Base-by-base conservation (phyloP, 2,329 filamentous ascomycete species). In the Claviceps digitariae region DNA sequence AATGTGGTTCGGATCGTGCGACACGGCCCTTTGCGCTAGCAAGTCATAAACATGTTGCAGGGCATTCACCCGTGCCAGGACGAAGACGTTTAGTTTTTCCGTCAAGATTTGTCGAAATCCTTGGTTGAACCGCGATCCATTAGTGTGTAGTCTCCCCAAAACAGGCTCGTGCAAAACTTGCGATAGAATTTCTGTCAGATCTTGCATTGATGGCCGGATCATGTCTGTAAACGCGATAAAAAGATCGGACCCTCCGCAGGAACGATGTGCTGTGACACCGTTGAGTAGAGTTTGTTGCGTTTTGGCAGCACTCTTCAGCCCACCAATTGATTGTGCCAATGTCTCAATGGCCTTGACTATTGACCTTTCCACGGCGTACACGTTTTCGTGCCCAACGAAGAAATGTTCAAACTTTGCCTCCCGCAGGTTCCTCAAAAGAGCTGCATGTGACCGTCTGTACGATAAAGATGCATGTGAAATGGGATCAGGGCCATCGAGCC, bases 401-500 rank as follows among this genome's bases (percentile, higher is more conserved):
- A 86, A 93, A 63, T 93, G 86, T 66, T 95, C 90, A 57, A 86
- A 84, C 64, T 90, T 93, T 15, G 89, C 84, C 66, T 95, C 90
- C 58, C 80, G 78, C 10, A 94, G 71, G 58, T 89, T 83, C 64
- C 84, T 88, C 52, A 85, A 78, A n/a, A 56, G 27, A 10, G 48
- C 46, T 10, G 45, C 15, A 15, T 56, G 48, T 63, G 95, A 79
- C 36, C 74, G 74, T 5, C 74, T 70, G 17, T 77, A 77, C 46
- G 82, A 77, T 47, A 76, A 72, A 52, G 75, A 67, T 3, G 54
- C 54, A 36, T 21, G 51, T n/a, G 54, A 50, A 20, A 53, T 52
- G 38, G 52, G 48, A 52, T 47, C 49, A 9, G 49, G 49, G n/a
- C n/a, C 38, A 31, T 50, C 54, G 17, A 52, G 44, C n/a, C 48